Percentiles rank a stretch among this genome's conserved stretches.
Conservation (phyloP, 2,329 filamentous ascomycete genomes). For the Basipetospora sp. region DNA sequence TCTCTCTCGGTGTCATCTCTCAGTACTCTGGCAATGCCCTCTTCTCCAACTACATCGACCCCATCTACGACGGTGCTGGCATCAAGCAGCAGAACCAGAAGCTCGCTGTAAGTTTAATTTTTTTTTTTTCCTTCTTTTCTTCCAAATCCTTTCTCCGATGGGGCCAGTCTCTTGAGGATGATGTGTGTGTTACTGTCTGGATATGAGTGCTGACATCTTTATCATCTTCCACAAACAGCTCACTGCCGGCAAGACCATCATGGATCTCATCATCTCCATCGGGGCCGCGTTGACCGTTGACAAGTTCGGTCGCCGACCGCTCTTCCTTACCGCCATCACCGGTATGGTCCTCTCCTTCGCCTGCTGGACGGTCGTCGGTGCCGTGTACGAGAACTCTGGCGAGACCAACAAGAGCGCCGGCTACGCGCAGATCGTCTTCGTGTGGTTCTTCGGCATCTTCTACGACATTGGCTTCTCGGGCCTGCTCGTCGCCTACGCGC, state of each 20-base stretch:
- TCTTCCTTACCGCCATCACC: constrained; percentile 35
- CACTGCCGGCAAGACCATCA: constrained; percentile 42
- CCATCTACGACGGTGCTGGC: constrained; percentile 46
- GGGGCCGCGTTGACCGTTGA: constrained; percentile 35
- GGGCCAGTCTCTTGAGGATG: too few species aligned
- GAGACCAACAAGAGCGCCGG: constrained; percentile 30
- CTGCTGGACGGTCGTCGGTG: constrained; percentile 37
- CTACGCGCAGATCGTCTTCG: constrained; percentile 40
- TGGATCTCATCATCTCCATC: constrained; percentile 43
- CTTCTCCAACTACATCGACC: constrained; percentile 52
- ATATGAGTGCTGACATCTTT: too few species aligned
- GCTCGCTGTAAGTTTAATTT: constrained; percentile 28
- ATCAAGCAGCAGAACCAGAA: constrained; percentile 43
- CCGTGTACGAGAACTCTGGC: constrained; percentile 33
- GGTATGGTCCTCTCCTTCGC: constrained; percentile 34
- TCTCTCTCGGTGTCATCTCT: constrained; percentile 51
- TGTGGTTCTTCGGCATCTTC: constrained; percentile 45
- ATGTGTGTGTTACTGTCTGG: too few species aligned
- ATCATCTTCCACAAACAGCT: too few species aligned
- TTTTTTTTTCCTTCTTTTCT: too few species aligned
- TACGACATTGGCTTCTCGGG: constrained; percentile 47
- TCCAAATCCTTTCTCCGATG: too few species aligned
- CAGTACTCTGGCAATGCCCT: constrained; percentile 55
- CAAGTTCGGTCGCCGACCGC: constrained; percentile 34
- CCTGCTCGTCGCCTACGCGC: constrained; percentile 40